These are phyloP conservation scores for Exophiala bonariae DNA, from an alignment of 2,329 filamentous ascomycete genomes.

Conservation along the genomic window DNA sequence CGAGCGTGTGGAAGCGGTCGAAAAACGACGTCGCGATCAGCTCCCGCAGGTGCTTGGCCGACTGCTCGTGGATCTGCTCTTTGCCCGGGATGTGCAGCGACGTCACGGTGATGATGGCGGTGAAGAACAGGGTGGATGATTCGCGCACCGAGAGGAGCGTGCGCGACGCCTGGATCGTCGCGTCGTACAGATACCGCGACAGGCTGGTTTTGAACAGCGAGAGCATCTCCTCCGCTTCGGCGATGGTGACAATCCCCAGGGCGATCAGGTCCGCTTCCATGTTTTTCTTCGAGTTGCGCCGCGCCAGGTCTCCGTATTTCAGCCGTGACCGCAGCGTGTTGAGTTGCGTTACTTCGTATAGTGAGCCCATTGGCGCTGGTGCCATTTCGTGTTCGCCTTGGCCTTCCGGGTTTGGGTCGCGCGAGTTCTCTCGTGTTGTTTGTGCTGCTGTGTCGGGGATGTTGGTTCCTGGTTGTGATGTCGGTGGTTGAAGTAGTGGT, in stretches of 20 bases:
- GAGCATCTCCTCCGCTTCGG: constrained; percentile 27
- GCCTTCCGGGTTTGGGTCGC: constrained; percentile 23
- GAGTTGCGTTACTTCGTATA: constrained; percentile 56
- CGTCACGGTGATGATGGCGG: constrained; percentile 58
- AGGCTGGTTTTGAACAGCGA: constrained; percentile 26
- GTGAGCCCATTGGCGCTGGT: constrained; percentile 53
- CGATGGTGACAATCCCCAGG: constrained; percentile 20
- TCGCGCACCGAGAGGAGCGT: constrained; percentile 54
- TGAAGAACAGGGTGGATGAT: constrained; percentile 56
- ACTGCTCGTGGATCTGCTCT: constrained; percentile 53
- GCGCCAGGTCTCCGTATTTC: constrained; percentile 23
- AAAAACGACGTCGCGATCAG: constrained; percentile 60
- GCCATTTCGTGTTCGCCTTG: constrained; percentile 40
- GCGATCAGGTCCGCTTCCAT: constrained; percentile 28
- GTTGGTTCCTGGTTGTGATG: constrained; percentile 6
- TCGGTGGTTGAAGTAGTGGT: background rate
- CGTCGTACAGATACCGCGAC: constrained; percentile 28
- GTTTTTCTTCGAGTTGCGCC: constrained; percentile 24
- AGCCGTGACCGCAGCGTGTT: constrained; percentile 25
- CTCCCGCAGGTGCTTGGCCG: constrained; percentile 58
- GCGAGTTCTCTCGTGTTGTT: constrained; percentile 27
- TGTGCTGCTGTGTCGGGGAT: constrained; percentile 10
- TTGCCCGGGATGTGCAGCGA: constrained; percentile 59
- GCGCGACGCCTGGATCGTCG: constrained; percentile 50
- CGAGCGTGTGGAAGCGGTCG: constrained; percentile 57